Percentiles rank a stretch among this genome's conserved stretches.
phyloP scores from a whole-genome alignment of 768 basidiomycete genomes.

The Rhodocollybia butyracea region DNA sequence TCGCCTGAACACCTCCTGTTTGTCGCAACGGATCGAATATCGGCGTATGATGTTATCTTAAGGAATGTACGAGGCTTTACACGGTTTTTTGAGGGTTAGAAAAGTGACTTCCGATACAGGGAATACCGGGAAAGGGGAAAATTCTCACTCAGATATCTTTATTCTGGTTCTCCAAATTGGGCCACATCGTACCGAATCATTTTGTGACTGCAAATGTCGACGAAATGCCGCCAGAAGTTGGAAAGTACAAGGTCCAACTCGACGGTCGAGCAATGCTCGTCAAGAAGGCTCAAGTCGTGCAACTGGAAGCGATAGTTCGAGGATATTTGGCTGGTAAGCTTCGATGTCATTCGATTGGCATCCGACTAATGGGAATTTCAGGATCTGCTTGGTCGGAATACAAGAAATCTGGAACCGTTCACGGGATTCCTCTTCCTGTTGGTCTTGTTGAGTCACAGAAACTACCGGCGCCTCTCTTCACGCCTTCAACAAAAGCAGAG shows the following conservation, averaged over 20 bases:
- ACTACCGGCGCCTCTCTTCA: slow-evolving; percentile 82
- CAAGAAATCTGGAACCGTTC: slow-evolving; percentile 81
- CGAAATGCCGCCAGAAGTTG: slow-evolving; percentile 80
- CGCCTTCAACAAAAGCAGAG: slow-evolving; percentile 96
- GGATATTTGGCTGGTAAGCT: slow-evolving; percentile 89
- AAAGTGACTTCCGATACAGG: slow-evolving; percentile 44
- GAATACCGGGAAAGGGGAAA: slow-evolving; percentile 91
- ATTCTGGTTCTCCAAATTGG: slow-evolving; percentile 92
- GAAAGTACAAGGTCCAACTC: slow-evolving; percentile 70
- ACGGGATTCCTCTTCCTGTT: slow-evolving; percentile 73
- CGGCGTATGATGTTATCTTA: slow-evolving; percentile 94
- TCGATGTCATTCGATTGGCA: background rate
- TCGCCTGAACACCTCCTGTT: slow-evolving; percentile 78
- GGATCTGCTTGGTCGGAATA: slow-evolving; percentile 98
- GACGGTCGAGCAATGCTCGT: slow-evolving; percentile 91
- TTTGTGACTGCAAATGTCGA: slow-evolving; percentile 74
- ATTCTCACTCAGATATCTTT: slow-evolving; percentile 86
- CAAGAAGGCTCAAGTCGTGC: slow-evolving; percentile 81
- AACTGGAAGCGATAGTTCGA: slow-evolving; percentile 92
- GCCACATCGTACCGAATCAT: slow-evolving; percentile 82
- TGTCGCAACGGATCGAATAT: slow-evolving; percentile 93
- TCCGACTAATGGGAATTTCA: slow-evolving; percentile 24
- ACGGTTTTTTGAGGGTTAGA: background rate
- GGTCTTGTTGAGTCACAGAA: slow-evolving; percentile 85
- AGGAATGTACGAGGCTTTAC: slow-evolving; percentile 66